Base-by-base conservation (phyloP, 2,329 filamentous ascomycete species). In the Pseudogymnoascus sp. region DNA sequence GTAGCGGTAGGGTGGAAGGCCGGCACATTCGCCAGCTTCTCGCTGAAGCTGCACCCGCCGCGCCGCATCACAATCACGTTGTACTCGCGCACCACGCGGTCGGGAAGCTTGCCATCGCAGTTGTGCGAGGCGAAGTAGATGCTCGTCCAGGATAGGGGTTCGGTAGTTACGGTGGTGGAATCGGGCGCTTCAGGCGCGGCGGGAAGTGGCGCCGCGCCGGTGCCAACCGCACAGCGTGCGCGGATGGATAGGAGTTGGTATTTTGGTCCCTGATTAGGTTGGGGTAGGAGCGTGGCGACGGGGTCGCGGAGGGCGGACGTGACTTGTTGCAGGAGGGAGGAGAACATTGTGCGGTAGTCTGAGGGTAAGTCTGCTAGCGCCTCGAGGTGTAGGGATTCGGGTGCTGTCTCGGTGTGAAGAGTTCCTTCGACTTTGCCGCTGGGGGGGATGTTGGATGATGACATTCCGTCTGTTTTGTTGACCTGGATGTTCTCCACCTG, bases 11-110 rank as follows among this genome's bases (percentile, higher is more conserved):
- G 87, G 1, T 86, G 81, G 72, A 88, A 93, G 8, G 85, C 84
- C 0, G 93, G 92, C n/a, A 98, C 92, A 67, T 91, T 93, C 61
- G 83, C 81, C 0, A 98, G 78, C 74, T 99, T 99, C 28, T 88
- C 78, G 37, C 84, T 88, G 75, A 98, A 98, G 24, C 84, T 89
- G 77, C 95, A 99, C 0, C 85, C 86, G 40, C 95, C 93, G 5
- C 95, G 86, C 28, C 84, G 86, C 69, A 98, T 81, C 60, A 96
- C 84, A 64, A 99, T 86, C 65, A 98, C 80, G 61, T 96, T 88
- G 75, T 96, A 76, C 1, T 74, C 76, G 41, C 78, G 79, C 0
- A 79, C 80, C 2, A 86, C 74, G 6, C 78, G 74, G 1, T 78
- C 69, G 11, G 84, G 74, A 61, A 91, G 75, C 65, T 81, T 74